These are phyloP conservation scores for Sorghum bicolor DNA, from an alignment of 176 grass and related monocot species.

Conservation along the genomic window DNA sequence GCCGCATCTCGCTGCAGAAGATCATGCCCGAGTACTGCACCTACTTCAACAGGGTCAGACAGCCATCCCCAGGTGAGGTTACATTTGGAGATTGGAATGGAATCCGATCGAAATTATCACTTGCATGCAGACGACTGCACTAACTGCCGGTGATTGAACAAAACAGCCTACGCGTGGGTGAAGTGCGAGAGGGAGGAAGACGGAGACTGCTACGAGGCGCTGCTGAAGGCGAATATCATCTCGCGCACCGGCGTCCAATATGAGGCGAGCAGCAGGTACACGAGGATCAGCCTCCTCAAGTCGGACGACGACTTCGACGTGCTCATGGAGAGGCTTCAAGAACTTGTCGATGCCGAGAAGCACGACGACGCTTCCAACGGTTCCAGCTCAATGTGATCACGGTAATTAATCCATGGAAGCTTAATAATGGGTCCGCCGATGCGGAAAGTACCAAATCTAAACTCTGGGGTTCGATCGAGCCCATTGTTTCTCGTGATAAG, in stretches of 20 bases:
- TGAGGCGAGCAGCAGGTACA: conserved; percentile 35
- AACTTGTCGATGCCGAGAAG: conserved; percentile 47
- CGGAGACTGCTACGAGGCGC: conserved; percentile 38
- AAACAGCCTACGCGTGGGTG: conserved; percentile 67
- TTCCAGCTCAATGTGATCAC: conserved; percentile 17
- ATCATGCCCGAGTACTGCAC: conserved; percentile 59
- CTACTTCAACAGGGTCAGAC: conserved; percentile 51
- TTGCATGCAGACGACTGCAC: too few species aligned
- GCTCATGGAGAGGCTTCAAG: conserved; percentile 47
- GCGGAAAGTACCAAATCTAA: not conserved
- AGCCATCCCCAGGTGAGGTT: conserved; percentile 58
- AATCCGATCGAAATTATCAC: not conserved
- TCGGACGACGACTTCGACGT: conserved; percentile 67
- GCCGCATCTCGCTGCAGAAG: conserved; percentile 65
- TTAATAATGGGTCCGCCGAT: not conserved
- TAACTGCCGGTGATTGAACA: not conserved
- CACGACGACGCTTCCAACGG: not conserved
- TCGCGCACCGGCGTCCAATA: not conserved
- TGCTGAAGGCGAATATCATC: conserved; percentile 53
- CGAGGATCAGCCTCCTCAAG: conserved; percentile 64
- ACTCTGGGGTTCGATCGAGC: not conserved
- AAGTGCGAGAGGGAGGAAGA: conserved; percentile 82
- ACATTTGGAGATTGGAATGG: not conserved
- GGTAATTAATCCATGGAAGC: not conserved
- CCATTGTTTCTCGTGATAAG: not conserved